Percentiles rank a stretch among this genome's conserved stretches.
phyloP scores from a whole-genome alignment of 225 moss, liverwort and hornwort genomes.

The Rhytidiadelphus loreus region DNA sequence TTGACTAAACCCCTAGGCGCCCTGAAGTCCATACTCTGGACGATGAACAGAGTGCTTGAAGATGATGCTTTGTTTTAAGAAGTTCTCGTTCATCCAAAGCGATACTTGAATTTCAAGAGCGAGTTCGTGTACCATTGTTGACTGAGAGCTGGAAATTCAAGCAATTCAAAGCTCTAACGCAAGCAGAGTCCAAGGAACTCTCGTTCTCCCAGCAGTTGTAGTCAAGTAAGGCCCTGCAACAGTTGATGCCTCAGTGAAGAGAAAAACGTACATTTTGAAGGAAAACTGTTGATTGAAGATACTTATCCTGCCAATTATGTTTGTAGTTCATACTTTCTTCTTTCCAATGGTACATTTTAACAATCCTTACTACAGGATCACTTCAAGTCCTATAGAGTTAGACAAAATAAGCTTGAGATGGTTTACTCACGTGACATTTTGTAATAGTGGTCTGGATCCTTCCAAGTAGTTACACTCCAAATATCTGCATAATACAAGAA shows the following conservation, averaged over 20 bases:
- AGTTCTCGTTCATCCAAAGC: not conserved
- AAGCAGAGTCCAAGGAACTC: conserved; percentile 9
- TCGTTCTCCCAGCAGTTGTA: conserved; percentile 29
- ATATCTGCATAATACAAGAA: conserved; percentile 1
- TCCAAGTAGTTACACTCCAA: conserved; percentile 28
- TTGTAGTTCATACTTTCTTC: not conserved
- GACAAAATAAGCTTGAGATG: not conserved
- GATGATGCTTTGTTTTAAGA: not conserved
- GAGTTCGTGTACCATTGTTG: not conserved
- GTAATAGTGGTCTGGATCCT: not conserved
- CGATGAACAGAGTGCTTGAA: not conserved
- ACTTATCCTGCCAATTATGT: not conserved
- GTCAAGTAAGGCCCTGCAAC: conserved; percentile 4
- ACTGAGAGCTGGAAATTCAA: conserved; percentile 17
- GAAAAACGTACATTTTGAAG: not conserved
- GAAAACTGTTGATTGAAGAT: not conserved
- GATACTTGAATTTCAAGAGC: not conserved
- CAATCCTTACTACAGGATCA: not conserved
- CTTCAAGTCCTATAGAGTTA: not conserved
- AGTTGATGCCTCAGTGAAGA: not conserved
- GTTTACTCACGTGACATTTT: conserved; percentile 24
- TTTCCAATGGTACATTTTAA: not conserved
- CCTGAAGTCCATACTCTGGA: not conserved
- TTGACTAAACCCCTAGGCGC: not conserved
- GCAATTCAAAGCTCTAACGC: conserved; percentile 14